Evolutionary conservation across 2,329 filamentous ascomycete species (phyloP).

Genomic region (Talaromyces islandicus): DNA sequence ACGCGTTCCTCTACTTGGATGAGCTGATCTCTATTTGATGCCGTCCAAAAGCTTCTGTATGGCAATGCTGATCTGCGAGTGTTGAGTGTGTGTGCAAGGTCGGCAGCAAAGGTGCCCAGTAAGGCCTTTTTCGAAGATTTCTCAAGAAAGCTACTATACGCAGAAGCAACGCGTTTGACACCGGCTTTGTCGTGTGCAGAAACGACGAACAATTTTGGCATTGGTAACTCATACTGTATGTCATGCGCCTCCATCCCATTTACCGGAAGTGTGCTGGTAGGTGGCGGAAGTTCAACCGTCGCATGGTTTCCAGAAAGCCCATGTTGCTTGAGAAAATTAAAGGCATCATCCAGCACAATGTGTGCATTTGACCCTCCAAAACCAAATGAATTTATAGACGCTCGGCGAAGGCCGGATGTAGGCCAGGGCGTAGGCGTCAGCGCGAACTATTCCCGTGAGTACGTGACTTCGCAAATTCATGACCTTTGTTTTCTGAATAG

Average conservation of each 20-base stretch:
- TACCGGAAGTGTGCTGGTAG: neutral
- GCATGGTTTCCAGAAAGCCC: neutral
- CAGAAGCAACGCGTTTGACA: neutral
- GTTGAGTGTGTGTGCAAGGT: neutral
- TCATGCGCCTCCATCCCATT: neutral
- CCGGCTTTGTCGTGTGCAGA: neutral
- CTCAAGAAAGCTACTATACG: neutral
- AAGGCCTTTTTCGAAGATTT: neutral
- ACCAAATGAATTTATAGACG: slow-evolving; percentile 32
- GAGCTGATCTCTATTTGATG: neutral
- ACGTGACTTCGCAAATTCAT: neutral
- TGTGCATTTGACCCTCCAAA: slow-evolving; percentile 31
- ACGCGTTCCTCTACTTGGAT: neutral
- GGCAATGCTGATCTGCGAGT: neutral
- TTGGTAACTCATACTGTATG: neutral
- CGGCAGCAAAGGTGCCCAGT: neutral
- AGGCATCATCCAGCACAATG: slow-evolving; percentile 25
- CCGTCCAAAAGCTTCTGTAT: neutral
- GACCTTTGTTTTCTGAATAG: neutral
- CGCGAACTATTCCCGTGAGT: slow-evolving; percentile 7
- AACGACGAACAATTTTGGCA: neutral
- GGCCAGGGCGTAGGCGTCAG: slow-evolving; percentile 22
- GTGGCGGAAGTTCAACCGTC: neutral
- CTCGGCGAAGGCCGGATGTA: slow-evolving; percentile 10
- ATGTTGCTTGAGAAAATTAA: slow-evolving; percentile 1